phyloP scores from a whole-genome alignment of 208 protist species.

The Angomonas ambiguus region DNA sequence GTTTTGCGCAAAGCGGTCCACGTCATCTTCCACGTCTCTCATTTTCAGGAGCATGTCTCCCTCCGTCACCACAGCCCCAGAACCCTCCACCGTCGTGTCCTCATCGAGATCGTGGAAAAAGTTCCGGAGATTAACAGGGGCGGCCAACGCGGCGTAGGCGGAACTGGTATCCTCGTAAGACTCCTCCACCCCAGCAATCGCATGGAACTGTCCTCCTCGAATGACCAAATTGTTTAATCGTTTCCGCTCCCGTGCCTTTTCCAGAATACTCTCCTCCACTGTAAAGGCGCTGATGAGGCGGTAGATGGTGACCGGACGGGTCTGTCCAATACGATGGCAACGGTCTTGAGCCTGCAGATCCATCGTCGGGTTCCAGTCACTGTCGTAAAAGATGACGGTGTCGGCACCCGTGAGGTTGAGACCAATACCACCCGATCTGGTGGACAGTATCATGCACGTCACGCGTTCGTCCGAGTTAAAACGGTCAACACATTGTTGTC shows the following conservation, averaged over 20 bases:
- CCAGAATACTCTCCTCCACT: constrained; percentile 96
- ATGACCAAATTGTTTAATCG: constrained; percentile 94
- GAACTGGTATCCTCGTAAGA: constrained; percentile 59
- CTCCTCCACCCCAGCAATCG: constrained; percentile 58
- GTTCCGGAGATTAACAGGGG: constrained; percentile 69
- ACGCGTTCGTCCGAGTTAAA: constrained; percentile 93
- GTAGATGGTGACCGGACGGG: constrained; percentile 95
- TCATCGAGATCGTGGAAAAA: constrained; percentile 89
- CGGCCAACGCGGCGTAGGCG: constrained; percentile 61
- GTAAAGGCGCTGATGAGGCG: constrained; percentile 93
- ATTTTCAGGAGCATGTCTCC: constrained; percentile 57
- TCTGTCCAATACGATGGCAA: constrained; percentile 98
- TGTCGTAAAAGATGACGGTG: constrained; percentile 99
- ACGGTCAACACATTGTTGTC: constrained; percentile 91
- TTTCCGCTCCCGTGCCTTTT: constrained; percentile 93
- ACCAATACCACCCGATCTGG: constrained; percentile 96
- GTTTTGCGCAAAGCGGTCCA: constrained; percentile 60
- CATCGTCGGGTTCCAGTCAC: constrained; percentile 99
- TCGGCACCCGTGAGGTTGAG: constrained; percentile 99
- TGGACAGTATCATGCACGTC: constrained; percentile 98
- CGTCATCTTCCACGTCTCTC: constrained; percentile 68
- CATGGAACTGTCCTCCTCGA: constrained; percentile 90
- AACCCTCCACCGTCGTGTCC: constrained; percentile 48
- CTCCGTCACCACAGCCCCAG: background rate
- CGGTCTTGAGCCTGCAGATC: constrained; percentile 97